Base-by-base conservation (phyloP, 768 basidiomycete species). In the Heimioporus sp. region DNA sequence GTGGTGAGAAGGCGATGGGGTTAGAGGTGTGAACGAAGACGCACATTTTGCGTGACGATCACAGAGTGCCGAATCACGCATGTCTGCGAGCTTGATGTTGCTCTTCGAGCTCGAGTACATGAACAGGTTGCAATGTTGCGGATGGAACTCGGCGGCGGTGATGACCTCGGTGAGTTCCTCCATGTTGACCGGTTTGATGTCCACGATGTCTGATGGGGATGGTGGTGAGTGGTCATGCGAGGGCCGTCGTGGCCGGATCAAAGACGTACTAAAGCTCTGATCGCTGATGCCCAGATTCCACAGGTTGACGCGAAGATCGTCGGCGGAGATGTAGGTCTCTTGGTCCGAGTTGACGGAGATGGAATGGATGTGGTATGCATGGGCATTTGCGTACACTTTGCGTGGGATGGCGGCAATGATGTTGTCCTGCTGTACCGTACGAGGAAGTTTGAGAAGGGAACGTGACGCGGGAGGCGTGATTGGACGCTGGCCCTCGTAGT, bases 81-180 rank as follows among this genome's bases (percentile, higher is more conserved):
- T 99, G 75, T 99, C 97, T 19, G 95, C 96, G 52, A 99, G 84
- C 75, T 98, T 98, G 80, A 99, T 98, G 70, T 97, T 98, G 63
- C 94, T 96, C 74, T 98, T 98, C 53, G 97, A 98, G 73, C 92
- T 95, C 56, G 96, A 98, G 71, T 98, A 99, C 94, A 98, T 97
- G 78, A 99, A 98, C 46, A 92, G 77, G 71, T 98, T 98, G 85
- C 97, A 98, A 57, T 96, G 91, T 48, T 84, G 81, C 31, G 97
- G 97, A 68, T 98, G 97, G 73, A 99, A 98, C 73, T 99, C 97
- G 43, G 97, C 93, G 11, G 96, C 92, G n/a, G 97, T 99, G 71
- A 99, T 98, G 67, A 99, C 97, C 70, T 99, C 97, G 15, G 97
- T 98, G 49, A 99, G 79, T 71, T 99, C 97, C 68, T 99, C 97